These are phyloP conservation scores for Nemania sp. DNA, from an alignment of 2,329 filamentous ascomycete genomes.

Conservation along the genomic window DNA sequence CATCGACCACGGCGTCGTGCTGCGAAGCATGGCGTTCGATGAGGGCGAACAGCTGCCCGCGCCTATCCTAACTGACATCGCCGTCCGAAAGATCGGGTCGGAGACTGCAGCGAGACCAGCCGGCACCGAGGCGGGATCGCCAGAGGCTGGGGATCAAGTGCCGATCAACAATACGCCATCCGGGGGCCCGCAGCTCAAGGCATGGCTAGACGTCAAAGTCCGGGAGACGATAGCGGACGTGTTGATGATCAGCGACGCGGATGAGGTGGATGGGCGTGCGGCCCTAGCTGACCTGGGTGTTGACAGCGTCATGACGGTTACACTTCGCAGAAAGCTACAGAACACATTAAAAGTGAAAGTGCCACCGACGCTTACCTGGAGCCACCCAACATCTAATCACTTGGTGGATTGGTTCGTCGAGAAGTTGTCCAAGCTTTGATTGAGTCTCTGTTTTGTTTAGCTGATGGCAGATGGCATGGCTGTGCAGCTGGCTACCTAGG, in stretches of 20 bases:
- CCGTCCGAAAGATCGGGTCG: slow-evolving; percentile 25
- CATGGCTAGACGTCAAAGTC: slow-evolving; percentile 50
- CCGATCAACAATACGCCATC: slow-evolving; percentile 24
- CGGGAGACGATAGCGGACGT: slow-evolving; percentile 51
- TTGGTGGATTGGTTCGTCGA: slow-evolving; percentile 41
- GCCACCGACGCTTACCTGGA: slow-evolving; percentile 57
- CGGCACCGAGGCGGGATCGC: slow-evolving; percentile 10
- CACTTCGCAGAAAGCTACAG: slow-evolving; percentile 53
- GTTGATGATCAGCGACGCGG: slow-evolving; percentile 48
- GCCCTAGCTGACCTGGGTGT: slow-evolving; percentile 55
- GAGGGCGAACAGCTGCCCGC: slow-evolving; percentile 47
- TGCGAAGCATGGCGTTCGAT: slow-evolving; percentile 50
- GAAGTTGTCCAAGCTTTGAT: too few relatives aligned
- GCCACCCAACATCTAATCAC: slow-evolving; percentile 54
- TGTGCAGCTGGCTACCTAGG: too few relatives aligned
- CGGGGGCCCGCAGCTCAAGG: slow-evolving; percentile 47
- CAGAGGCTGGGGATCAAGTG: not conserved
- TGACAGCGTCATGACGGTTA: slow-evolving; percentile 56
- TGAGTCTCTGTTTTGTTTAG: too few relatives aligned
- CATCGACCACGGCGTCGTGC: slow-evolving; percentile 55
- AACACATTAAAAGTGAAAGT: slow-evolving; percentile 51
- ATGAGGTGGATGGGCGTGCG: slow-evolving; percentile 49
- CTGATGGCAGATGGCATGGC: too few relatives aligned
- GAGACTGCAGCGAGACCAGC: not conserved
- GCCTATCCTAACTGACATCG: slow-evolving; percentile 49